Conservation (phyloP, 1,284 basidiomycete species). For the Puccinia coronata region DNA sequence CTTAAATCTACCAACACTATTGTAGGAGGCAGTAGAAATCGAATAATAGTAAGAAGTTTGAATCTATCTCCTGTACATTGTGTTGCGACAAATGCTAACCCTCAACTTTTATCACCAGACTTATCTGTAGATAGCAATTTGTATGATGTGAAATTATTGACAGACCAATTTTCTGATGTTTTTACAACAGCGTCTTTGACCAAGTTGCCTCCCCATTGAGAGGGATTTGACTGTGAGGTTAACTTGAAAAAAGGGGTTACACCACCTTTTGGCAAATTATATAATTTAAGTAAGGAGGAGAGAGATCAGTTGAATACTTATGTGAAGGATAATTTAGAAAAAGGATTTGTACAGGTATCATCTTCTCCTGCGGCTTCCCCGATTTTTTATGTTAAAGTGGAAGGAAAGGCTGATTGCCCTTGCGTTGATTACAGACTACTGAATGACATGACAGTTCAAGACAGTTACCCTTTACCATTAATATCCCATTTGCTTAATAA, state of each 20-base stretch:
- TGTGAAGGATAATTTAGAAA: background rate
- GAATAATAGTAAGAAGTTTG: background rate
- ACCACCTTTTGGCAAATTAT: background rate
- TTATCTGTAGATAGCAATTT: too few species aligned
- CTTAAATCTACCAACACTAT: background rate
- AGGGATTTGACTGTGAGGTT: background rate
- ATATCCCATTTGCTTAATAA: background rate
- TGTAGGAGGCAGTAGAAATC: background rate
- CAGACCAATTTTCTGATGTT: background rate
- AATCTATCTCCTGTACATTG: too few species aligned
- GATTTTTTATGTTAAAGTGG: too few species aligned
- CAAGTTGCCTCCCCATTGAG: background rate
- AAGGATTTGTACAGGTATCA: conserved; percentile 4
- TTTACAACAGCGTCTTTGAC: background rate
- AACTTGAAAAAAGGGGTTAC: background rate
- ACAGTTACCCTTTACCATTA: conserved; percentile 43
- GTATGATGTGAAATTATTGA: background rate
- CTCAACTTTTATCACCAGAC: too few species aligned
- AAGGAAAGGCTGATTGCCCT: conserved; percentile 32
- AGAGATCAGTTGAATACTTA: background rate
- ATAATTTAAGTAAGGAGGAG: background rate
- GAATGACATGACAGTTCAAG: conserved; percentile 51
- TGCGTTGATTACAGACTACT: conserved; percentile 51
- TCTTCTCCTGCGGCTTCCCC: too few species aligned
- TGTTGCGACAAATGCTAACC: too few species aligned